A percentile compares a stretch with the other conserved stretches of the same genome.
These are phyloP conservation scores for Aspergillus sp. DNA, from an alignment of 2,329 filamentous ascomycete genomes.

Conservation along the genomic window DNA sequence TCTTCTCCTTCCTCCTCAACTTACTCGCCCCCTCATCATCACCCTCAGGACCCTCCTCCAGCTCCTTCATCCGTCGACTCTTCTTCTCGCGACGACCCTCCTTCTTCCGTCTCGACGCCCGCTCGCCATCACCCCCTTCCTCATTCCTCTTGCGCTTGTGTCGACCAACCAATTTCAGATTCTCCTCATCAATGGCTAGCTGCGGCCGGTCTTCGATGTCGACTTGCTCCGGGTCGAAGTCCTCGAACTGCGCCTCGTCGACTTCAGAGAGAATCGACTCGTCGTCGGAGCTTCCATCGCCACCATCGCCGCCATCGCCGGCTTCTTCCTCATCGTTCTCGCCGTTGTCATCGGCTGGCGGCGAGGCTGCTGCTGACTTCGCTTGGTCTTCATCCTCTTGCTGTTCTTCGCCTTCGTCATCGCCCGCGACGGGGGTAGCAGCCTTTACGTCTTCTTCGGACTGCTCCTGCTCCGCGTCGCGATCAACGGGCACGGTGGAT, in stretches of 20 bases:
- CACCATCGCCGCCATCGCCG: constrained; percentile 30
- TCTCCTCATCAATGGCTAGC: constrained; percentile 53
- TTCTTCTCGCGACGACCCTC: constrained; percentile 51
- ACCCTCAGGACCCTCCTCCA: constrained; percentile 45
- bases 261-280: constrained; percentile 57
- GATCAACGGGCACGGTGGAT: constrained; percentile 14
- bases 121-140: constrained; percentile 51
- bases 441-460: constrained; percentile 18
- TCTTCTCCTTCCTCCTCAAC: constrained; percentile 43
- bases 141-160: constrained; percentile 58
- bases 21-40: constrained; percentile 43
- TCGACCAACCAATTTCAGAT: constrained; percentile 52
- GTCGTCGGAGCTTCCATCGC: constrained; percentile 42
- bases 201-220: constrained; percentile 53
- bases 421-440: constrained; percentile 19
- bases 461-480: constrained; percentile 5
- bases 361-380: constrained; percentile 9
- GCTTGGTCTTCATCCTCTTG: constrained; percentile 6
- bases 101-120: constrained; percentile 64
- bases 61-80: constrained; percentile 63
- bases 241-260: constrained; percentile 57
- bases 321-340: constrained; percentile 14
- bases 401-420: constrained; percentile 10
- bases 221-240: constrained; percentile 55
- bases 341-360: background rate